These are phyloP conservation scores for Kodamaea fungicola DNA, from an alignment of 1,139 yeast species.

Conservation along the genomic window DNA sequence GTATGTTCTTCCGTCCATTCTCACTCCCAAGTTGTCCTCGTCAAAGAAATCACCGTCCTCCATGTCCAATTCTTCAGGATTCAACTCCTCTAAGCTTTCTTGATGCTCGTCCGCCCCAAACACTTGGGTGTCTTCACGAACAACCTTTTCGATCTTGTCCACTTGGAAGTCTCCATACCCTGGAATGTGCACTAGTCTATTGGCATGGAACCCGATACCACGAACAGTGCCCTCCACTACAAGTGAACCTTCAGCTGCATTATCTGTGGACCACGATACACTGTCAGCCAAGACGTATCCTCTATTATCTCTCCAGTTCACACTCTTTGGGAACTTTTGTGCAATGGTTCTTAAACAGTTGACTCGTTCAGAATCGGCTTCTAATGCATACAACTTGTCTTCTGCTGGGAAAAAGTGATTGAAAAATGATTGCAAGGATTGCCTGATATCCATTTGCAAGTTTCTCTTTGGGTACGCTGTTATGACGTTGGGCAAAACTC, in stretches of 20 bases:
- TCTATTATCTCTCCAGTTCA: conserved; percentile 89
- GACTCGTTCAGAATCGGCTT: conserved; percentile 60
- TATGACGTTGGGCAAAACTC: conserved; percentile 74
- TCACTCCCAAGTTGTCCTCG: conserved; percentile 52
- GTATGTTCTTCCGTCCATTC: conserved; percentile 69
- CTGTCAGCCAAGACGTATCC: conserved; percentile 81
- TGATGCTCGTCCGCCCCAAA: conserved; percentile 50
- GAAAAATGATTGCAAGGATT: conserved; percentile 79
- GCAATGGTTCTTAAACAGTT: conserved; percentile 74
- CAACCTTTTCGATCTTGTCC: conserved; percentile 56
- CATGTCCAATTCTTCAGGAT: conserved; percentile 55
- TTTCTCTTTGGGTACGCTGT: conserved; percentile 70
- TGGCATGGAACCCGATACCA: conserved; percentile 77
- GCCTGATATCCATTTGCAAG: conserved; percentile 72
- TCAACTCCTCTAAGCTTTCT: conserved; percentile 66
- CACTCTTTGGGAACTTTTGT: conserved; percentile 81
- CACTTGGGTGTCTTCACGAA: conserved; percentile 26
- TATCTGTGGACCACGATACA: conserved; percentile 41
- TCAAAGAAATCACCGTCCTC: conserved; percentile 45
- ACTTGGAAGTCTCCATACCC: conserved; percentile 89
- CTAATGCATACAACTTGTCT: conserved; percentile 74
- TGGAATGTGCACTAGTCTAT: conserved; percentile 79
- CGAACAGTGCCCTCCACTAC: conserved; percentile 80
- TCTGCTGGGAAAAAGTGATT: conserved; percentile 87
- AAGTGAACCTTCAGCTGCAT: conserved; percentile 31